Evolutionary conservation across 352 stramenopile species (phyloP), one percentile per base, ranked within the genome.

Genomic region (Elongisporangium prolatum): DNA sequence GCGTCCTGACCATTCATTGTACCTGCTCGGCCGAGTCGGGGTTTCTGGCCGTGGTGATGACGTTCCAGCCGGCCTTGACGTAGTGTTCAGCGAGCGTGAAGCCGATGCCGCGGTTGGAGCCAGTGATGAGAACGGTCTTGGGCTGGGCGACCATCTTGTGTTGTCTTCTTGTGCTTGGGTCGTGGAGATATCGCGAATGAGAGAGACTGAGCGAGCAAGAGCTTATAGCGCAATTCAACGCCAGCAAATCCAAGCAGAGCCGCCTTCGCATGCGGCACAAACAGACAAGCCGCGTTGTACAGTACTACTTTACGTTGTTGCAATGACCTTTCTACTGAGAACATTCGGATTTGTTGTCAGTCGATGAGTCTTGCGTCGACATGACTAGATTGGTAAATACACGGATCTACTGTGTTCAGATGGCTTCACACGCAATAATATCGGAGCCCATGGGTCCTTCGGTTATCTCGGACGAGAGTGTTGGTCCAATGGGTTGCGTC

Each of bases 101-200:
- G 4, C 75, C 75, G 60, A 84, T 69, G 53, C 75, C 75, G 24
- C 72, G 71, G 21, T 57, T 75, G 49, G 59, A 69, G 52, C 75
- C 75, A 3, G 69, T 84, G 63, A 84, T 74, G 22, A 81, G 61
- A 21, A 83, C 70, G 6, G 65, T 77, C 57, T 78, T 78, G 25
- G 4, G 28, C 28, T 40, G 28, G 5, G 28, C 28, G 28, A 40
- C 28, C 28, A 40, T 40, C 28, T 40, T 40, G 28, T 14, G 28
- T 13, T 40, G 5, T 34, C 25, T 34, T 40, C 28, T 40, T 8
- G 4, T 40, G 28, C 28, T 40, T 40, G 28, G 28, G 28, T 9
- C 28, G 28, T 40, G 28, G 28, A 13, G 28, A 40, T 5, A 40
- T 40, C 28, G 28, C 5, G 28, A 40, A 40, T 40, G 28, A 40